phyloP scores from a whole-genome alignment of 2,329 filamentous ascomycete genomes.

The Davidsoniella australis region DNA sequence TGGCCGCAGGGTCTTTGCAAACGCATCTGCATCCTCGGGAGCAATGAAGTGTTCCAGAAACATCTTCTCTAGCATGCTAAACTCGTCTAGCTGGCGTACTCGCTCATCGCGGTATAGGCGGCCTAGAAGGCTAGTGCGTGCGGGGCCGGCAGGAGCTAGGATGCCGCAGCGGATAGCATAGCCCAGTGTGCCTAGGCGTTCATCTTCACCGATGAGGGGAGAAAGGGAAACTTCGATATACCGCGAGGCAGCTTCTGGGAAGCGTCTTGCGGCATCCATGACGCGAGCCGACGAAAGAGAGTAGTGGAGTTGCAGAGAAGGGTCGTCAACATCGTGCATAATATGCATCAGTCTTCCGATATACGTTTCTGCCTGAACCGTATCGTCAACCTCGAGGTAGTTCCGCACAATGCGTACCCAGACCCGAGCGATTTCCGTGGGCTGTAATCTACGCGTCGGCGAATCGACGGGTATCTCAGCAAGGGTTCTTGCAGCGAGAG shows the following conservation, averaged over 20 bases:
- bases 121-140: conserved; percentile 61
- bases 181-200: conserved; percentile 67
- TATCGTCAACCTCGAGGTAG: conserved; percentile 87
- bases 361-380: conserved; percentile 66
- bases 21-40: conserved; percentile 68
- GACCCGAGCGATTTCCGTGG: conserved; percentile 64
- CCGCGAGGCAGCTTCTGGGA: conserved; percentile 70
- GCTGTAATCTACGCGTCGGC: conserved; percentile 67
- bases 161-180: conserved; percentile 87
- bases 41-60: conserved; percentile 76
- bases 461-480: conserved; percentile 77
- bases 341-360: conserved; percentile 93
- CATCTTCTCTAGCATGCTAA: conserved; percentile 89
- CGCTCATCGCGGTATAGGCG: conserved; percentile 90
- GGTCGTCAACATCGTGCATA: conserved; percentile 60
- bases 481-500: conserved; percentile 56
- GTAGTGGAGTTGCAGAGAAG: conserved; percentile 66
- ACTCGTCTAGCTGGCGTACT: conserved; percentile 56
- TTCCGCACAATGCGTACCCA: conserved; percentile 92
- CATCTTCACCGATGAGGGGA: conserved; percentile 62
- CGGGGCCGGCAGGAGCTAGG: conserved; percentile 76
- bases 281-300: conserved; percentile 84
- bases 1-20: conserved; percentile 60
- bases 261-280: conserved; percentile 74
- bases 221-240: conserved; percentile 81